These are phyloP conservation scores for Ocimum tenuiflorum DNA, from an alignment of 257 asterid genomes.

Conservation along the genomic window DNA sequence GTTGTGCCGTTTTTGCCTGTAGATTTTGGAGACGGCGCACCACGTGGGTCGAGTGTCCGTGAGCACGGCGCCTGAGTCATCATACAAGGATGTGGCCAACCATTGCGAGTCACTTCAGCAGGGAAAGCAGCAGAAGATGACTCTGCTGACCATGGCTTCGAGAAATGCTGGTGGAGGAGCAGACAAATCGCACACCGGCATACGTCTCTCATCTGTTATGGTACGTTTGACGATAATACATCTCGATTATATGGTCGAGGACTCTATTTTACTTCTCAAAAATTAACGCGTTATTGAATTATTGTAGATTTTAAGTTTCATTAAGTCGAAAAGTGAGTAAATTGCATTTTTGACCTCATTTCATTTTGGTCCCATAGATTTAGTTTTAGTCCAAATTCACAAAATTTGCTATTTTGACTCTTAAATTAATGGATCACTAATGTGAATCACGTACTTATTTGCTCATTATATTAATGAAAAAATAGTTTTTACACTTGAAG, in stretches of 20 bases:
- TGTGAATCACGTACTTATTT: too few species aligned
- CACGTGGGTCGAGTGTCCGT: constrained; percentile 70
- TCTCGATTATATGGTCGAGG: neutral
- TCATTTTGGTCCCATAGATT: too few species aligned
- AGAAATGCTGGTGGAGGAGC: constrained; percentile 24
- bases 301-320: too few species aligned
- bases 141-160: constrained; percentile 40
- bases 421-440: too few species aligned
- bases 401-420: too few species aligned
- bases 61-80: constrained; percentile 50
- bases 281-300: too few species aligned
- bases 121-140: constrained; percentile 82
- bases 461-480: too few species aligned
- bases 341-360: too few species aligned
- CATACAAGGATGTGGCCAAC: constrained; percentile 72
- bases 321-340: too few species aligned
- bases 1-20: neutral
- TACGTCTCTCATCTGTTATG: constrained; percentile 11
- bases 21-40: constrained; percentile 80
- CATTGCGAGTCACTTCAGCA: constrained; percentile 60
- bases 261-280: too few species aligned
- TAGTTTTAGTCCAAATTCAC: too few species aligned
- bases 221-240: neutral
- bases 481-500: too few species aligned
- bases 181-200: constrained; percentile 25